Conservation (phyloP, 2,329 filamentous ascomycete species). For the Penicillium sp. region DNA sequence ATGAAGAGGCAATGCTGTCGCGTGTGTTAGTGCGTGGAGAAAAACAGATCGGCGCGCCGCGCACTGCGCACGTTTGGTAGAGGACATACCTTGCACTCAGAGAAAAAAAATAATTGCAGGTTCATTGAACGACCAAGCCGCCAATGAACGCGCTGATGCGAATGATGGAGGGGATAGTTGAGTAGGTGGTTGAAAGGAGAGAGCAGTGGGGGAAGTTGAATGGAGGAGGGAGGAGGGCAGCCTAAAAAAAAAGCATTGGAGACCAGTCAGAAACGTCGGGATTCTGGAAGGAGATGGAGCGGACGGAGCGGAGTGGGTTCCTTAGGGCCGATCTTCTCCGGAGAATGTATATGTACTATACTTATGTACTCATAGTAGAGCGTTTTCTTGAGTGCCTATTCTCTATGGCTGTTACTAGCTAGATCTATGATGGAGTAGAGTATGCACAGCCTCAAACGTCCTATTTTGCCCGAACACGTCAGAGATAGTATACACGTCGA, state of each 20-base stretch:
- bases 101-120: slow-evolving; percentile 74
- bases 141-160: slow-evolving; percentile 77
- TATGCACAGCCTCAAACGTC: no score
- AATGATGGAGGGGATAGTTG: slow-evolving; percentile 5
- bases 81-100: slow-evolving; percentile 66
- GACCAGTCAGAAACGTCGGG: slow-evolving; percentile 13
- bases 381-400: no score
- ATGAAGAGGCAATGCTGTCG: slow-evolving; percentile 59
- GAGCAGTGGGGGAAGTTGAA: slow-evolving; percentile 1
- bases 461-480: no score
- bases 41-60: no score
- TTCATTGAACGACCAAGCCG: slow-evolving; percentile 97
- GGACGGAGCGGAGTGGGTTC: slow-evolving; percentile 15
- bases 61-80: not conserved
- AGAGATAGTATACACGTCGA: not conserved
- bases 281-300: slow-evolving; percentile 32
- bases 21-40: slow-evolving; percentile 19
- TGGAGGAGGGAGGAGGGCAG: not conserved
- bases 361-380: no score
- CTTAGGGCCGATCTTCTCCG: slow-evolving; percentile 32
- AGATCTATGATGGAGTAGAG: no score
- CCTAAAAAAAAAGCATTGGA: slow-evolving; percentile 15
- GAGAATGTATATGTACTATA: slow-evolving; percentile 25
- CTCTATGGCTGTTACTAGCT: no score
- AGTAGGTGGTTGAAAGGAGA: not conserved